Conservation (phyloP, 192 early-diverging fungal species). For the Umbelopsis sp. region DNA sequence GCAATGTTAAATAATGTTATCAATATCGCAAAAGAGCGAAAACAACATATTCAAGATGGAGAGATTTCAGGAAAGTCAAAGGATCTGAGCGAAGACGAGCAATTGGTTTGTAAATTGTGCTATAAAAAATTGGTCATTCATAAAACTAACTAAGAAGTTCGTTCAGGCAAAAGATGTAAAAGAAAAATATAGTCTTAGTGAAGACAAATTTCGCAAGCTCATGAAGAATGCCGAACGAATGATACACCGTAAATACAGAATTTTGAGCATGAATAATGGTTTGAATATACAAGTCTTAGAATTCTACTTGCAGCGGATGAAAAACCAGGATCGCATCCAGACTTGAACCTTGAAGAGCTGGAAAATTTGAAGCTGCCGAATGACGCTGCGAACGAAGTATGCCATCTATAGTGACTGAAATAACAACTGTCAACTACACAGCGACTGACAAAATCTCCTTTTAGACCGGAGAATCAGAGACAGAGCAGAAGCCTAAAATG, state of each 20-base stretch:
- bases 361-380: conserved; percentile 8
- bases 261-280: conserved; percentile 1
- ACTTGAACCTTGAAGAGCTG: conserved; percentile 22
- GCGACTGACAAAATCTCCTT: background rate
- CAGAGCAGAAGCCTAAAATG: conserved; percentile 44
- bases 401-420: background rate
- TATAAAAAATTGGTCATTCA: background rate
- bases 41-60: conserved; percentile 15
- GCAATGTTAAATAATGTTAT: conserved; percentile 39
- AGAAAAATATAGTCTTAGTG: conserved; percentile 56
- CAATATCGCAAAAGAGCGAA: conserved; percentile 25
- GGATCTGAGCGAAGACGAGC: conserved; percentile 43
- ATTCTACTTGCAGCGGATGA: background rate
- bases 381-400: background rate
- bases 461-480: conserved; percentile 35
- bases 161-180: conserved; percentile 54
- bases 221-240: conserved; percentile 48
- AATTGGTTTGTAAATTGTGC: conserved; percentile 37
- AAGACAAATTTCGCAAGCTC: conserved; percentile 52
- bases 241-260: conserved; percentile 24
- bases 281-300: background rate
- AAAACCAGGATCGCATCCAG: background rate
- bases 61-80: conserved; percentile 21
- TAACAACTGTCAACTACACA: background rate
- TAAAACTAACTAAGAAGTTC: background rate